Conservation (phyloP, 129 eudicot genomes). For the Artemisia argyi region DNA sequence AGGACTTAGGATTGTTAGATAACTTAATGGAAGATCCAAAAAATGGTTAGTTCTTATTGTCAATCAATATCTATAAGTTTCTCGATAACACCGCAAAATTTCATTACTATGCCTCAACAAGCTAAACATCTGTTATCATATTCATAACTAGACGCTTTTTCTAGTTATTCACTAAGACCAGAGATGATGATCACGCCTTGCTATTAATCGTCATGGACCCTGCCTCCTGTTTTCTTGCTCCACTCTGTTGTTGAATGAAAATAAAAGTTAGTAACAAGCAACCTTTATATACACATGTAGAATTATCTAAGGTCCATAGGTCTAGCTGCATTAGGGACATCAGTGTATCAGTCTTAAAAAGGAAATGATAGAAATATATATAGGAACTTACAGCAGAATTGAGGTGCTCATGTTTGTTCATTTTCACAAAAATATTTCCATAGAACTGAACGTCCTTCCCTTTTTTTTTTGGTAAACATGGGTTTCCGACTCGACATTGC, state of each 20-base stretch:
- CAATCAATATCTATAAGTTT: constrained; percentile 15
- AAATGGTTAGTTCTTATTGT: constrained; percentile 13
- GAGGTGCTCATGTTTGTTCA: constrained; percentile 44
- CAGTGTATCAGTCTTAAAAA: background rate
- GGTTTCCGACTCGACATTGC: too few relatives aligned
- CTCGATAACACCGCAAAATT: constrained; percentile 9
- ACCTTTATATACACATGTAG: background rate
- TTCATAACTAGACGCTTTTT: background rate
- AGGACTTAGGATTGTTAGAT: too few relatives aligned
- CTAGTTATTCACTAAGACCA: constrained; percentile 15
- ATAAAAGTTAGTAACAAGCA: background rate
- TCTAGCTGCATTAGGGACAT: background rate
- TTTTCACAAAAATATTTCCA: constrained; percentile 33
- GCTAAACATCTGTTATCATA: constrained; percentile 3
- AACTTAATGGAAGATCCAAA: background rate
- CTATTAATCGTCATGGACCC: constrained; percentile 32
- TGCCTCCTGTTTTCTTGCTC: constrained; percentile 19
- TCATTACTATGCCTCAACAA: constrained; percentile 22
- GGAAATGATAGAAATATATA: background rate
- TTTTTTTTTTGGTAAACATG: too few relatives aligned
- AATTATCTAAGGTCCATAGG: background rate
- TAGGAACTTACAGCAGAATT: constrained; percentile 39
- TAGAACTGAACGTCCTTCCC: constrained; percentile 35
- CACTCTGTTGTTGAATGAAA: constrained; percentile 16
- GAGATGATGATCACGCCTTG: constrained; percentile 28